These are phyloP conservation scores for Angomonas deanei DNA, from an alignment of 208 protist species.

Conservation along the genomic window DNA sequence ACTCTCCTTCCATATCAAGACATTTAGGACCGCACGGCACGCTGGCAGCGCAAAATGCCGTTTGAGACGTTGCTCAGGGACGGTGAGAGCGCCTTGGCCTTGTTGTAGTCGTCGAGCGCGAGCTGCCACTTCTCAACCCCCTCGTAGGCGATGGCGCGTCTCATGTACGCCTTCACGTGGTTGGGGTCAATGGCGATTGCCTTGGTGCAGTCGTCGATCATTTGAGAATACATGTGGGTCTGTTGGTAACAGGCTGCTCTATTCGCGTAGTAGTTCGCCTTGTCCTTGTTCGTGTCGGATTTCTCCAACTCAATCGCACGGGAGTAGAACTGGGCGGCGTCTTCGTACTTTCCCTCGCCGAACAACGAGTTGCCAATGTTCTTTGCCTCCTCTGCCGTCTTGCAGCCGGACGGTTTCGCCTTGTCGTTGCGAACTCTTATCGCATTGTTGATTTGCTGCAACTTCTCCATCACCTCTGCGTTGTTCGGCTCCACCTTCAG, in stretches of 20 bases:
- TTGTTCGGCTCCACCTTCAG: conserved; percentile 71
- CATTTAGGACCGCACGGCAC: conserved; percentile 31
- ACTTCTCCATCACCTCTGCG: conserved; percentile 72
- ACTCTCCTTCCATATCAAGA: no score
- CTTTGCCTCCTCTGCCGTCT: conserved; percentile 83
- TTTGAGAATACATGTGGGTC: conserved; percentile 76
- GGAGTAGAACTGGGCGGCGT: conserved; percentile 82
- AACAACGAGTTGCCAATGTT: conserved; percentile 88
- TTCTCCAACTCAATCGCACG: conserved; percentile 84
- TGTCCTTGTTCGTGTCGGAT: conserved; percentile 40
- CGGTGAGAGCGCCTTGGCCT: conserved; percentile 34
- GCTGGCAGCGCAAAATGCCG: conserved; percentile 78
- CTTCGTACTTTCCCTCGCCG: conserved; percentile 84
- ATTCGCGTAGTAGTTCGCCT: conserved; percentile 88
- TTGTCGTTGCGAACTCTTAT: conserved; percentile 85
- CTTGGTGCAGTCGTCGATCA: conserved; percentile 83
- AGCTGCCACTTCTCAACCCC: conserved; percentile 87
- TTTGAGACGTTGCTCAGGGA: conserved; percentile 55
- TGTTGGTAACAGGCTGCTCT: conserved; percentile 89
- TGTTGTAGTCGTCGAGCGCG: conserved; percentile 21
- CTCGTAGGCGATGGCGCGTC: conserved; percentile 89
- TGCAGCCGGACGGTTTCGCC: conserved; percentile 57
- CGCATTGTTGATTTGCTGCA: conserved; percentile 54
- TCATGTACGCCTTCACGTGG: conserved; percentile 87
- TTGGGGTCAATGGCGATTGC: conserved; percentile 69